Evolutionary conservation across 2,329 filamentous ascomycete species (phyloP).

Genomic region (Trichophyton mentagrophytes): DNA sequence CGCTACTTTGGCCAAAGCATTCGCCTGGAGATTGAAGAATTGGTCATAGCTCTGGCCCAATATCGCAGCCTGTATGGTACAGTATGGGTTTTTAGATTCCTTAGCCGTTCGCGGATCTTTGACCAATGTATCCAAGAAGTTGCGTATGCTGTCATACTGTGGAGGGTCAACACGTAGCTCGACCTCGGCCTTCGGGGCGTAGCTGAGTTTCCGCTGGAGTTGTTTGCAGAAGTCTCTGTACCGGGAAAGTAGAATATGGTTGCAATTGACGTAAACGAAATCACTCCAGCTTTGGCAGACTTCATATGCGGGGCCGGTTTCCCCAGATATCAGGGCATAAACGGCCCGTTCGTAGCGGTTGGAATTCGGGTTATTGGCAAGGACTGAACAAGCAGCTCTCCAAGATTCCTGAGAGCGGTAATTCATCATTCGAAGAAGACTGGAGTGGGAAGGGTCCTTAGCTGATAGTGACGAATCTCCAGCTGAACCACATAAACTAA

Average conservation of each 20-base stretch:
- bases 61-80: conserved; percentile 33
- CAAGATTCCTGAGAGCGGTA: conserved; percentile 27
- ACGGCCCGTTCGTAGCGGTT: conserved; percentile 78
- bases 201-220: conserved; percentile 35
- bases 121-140: conserved; percentile 26
- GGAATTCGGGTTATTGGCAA: conserved; percentile 50
- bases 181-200: conserved; percentile 42
- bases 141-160: conserved; percentile 26
- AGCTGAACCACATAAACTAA: conserved; percentile 57
- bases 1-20: conserved; percentile 28
- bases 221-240: conserved; percentile 55
- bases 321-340: conserved; percentile 79
- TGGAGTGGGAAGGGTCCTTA: conserved; percentile 23
- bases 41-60: conserved; percentile 30
- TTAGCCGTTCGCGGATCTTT: conserved; percentile 25
- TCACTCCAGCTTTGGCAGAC: conserved; percentile 76
- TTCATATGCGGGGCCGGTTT: conserved; percentile 62
- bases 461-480: conserved; percentile 20
- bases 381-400: conserved; percentile 27
- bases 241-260: conserved; percentile 65
- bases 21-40: conserved; percentile 31
- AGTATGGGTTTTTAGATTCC: conserved; percentile 33
- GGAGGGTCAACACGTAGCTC: conserved; percentile 46
- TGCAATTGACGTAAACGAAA: conserved; percentile 74
- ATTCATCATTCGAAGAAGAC: conserved; percentile 32